Conservation (phyloP, 768 basidiomycete species). For the Stropharia rugosoannulata region DNA sequence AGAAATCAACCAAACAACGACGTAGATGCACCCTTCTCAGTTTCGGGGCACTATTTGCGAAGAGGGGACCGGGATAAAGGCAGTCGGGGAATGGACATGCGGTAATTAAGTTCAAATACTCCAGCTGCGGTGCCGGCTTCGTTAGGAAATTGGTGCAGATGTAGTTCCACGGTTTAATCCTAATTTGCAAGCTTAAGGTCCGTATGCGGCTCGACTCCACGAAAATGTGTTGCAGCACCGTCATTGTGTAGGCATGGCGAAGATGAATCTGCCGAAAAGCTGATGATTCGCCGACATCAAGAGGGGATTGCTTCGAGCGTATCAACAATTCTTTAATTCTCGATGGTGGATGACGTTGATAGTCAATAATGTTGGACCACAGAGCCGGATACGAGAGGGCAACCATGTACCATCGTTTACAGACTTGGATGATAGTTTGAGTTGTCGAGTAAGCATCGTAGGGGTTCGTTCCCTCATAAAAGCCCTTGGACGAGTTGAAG, state of each 20-base stretch:
- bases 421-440: conserved; percentile 16
- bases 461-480: background rate
- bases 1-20: conserved; percentile 23
- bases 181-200: conserved; percentile 21
- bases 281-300: conserved; percentile 21
- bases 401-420: conserved; percentile 22
- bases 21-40: conserved; percentile 20
- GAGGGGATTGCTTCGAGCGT: conserved; percentile 18
- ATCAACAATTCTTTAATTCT: conserved; percentile 16
- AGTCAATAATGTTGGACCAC: conserved; percentile 25
- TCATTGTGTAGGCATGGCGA: conserved; percentile 11
- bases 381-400: conserved; percentile 16
- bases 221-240: conserved; percentile 18
- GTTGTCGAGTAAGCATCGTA: conserved; percentile 14
- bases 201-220: conserved; percentile 14
- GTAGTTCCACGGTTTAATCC: conserved; percentile 18
- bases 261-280: conserved; percentile 14
- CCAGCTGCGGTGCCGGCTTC: conserved; percentile 19
- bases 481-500: conserved; percentile 11
- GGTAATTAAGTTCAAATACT: conserved; percentile 22
- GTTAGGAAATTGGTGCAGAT: conserved; percentile 21
- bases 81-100: conserved; percentile 21
- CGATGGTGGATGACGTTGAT: conserved; percentile 11
- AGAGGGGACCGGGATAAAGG: conserved; percentile 19
- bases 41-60: conserved; percentile 18